Conservation (phyloP, 805 yeast genomes). For the Candida germanica region DNA sequence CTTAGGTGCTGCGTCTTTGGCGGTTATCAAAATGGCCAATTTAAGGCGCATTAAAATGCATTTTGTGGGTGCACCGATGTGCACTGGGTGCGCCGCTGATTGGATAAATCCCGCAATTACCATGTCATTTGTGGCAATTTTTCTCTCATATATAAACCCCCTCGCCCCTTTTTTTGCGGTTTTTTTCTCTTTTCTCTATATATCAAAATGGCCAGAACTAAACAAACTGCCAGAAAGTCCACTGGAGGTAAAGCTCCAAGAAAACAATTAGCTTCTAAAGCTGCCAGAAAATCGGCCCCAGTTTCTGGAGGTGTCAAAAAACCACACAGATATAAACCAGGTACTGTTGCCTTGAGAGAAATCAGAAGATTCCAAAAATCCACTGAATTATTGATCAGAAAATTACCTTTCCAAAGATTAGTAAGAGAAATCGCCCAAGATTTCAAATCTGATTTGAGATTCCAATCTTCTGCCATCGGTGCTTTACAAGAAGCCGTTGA, state of each 20-base stretch:
- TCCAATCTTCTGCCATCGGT: conserved; percentile 96
- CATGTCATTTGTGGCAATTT: conserved; percentile 1
- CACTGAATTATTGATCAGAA: conserved; percentile 91
- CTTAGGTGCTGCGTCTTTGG: no score
- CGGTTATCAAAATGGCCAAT: no score
- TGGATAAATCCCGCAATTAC: no score
- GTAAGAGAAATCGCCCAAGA: conserved; percentile 96
- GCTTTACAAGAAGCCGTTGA: conserved; percentile 98
- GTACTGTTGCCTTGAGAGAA: conserved; percentile 95
- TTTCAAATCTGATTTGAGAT: conserved; percentile 88
- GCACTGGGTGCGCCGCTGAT: no score
- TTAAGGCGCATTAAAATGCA: no score
- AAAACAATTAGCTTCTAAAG: conserved; percentile 88
- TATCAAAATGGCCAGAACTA: conserved; percentile 77
- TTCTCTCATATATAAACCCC: background rate
- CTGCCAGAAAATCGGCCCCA: conserved; percentile 93
- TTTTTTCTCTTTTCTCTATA: conserved; percentile 1
- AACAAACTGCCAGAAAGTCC: conserved; percentile 92
- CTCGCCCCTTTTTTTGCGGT: conserved; percentile 3
- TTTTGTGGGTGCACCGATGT: no score
- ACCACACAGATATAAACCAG: conserved; percentile 96
- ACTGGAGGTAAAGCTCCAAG: conserved; percentile 97
- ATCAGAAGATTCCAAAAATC: conserved; percentile 97
- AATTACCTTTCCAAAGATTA: conserved; percentile 95
- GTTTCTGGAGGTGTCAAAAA: conserved; percentile 90